A percentile compares a stretch with the other conserved stretches of the same genome.
These are phyloP conservation scores for Trametes hirsuta DNA, from an alignment of 1,284 basidiomycete species.

Conservation along the genomic window DNA sequence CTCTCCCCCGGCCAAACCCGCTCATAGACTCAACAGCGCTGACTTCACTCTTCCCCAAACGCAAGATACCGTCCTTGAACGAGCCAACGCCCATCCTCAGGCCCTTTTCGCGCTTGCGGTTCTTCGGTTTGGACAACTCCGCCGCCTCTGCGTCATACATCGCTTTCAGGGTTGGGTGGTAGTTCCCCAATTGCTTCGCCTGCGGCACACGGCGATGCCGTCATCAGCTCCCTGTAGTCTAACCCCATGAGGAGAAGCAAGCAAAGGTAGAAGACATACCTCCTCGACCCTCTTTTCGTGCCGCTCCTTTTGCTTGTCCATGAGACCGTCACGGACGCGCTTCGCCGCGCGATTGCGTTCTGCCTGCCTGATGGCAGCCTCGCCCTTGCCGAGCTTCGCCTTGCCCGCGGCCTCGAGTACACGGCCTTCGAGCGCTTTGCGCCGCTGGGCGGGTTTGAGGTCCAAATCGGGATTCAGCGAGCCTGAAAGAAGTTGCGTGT, in stretches of 20 bases:
- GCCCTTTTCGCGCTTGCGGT: constrained; percentile 60
- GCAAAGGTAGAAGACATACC: constrained; percentile 42
- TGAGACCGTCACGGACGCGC: constrained; percentile 68
- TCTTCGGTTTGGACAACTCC: constrained; percentile 30
- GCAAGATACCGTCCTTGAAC: constrained; percentile 68
- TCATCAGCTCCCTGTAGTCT: background rate
- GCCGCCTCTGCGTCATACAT: constrained; percentile 53
- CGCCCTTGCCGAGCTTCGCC: constrained; percentile 73
- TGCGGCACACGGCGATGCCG: constrained; percentile 12
- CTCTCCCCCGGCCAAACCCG: constrained; percentile 5
- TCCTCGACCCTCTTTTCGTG: constrained; percentile 61
- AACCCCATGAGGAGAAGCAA: background rate
- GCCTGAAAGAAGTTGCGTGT: constrained; percentile 75
- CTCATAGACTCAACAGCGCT: constrained; percentile 40
- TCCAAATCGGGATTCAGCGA: constrained; percentile 64
- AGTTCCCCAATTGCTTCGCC: constrained; percentile 82
- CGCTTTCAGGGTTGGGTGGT: constrained; percentile 74
- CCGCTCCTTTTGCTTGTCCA: constrained; percentile 60
- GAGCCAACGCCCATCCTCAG: constrained; percentile 78
- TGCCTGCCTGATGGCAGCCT: constrained; percentile 54
- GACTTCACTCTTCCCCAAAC: constrained; percentile 65
- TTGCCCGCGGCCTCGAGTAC: constrained; percentile 68
- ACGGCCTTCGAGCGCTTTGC: constrained; percentile 73
- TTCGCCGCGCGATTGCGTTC: constrained; percentile 73
- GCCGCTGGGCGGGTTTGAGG: constrained; percentile 63